Percentiles rank a stretch among this genome's conserved stretches.
Conservation (phyloP, 108 stramenopile genomes). For the Skeletonema tropicum region DNA sequence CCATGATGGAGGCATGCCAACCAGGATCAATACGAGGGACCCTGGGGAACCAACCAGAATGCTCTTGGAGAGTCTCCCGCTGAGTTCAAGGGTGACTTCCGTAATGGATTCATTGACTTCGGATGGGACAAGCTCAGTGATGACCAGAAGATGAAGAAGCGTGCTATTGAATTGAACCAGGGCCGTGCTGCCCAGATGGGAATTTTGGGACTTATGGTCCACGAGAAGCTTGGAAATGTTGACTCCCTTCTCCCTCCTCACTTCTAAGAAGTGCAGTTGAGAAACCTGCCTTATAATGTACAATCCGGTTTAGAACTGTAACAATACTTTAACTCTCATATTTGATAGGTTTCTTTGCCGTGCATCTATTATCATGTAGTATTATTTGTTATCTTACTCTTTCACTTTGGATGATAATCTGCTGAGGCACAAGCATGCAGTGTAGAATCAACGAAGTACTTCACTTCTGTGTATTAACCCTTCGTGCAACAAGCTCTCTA, state of each 20-base stretch:
- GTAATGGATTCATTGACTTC: slow-evolving; percentile 83
- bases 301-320: neutral
- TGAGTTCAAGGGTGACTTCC: slow-evolving; percentile 82
- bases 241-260: slow-evolving; percentile 24
- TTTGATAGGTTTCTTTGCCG: slow-evolving; percentile 4
- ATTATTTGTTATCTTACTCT: too few species aligned
- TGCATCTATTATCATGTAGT: too few species aligned
- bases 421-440: too few species aligned
- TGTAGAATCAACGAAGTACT: too few species aligned
- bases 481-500: too few species aligned
- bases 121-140: slow-evolving; percentile 70
- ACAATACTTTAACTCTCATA: slow-evolving; percentile 10
- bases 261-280: slow-evolving; percentile 2
- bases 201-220: slow-evolving; percentile 89
- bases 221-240: slow-evolving; percentile 71
- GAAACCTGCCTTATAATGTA: neutral
- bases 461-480: too few species aligned
- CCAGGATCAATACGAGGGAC: slow-evolving; percentile 16
- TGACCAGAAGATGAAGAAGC: slow-evolving; percentile 73
- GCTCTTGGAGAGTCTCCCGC: slow-evolving; percentile 26
- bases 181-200: slow-evolving; percentile 92
- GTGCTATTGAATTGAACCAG: slow-evolving; percentile 92
- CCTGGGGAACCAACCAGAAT: slow-evolving; percentile 33
- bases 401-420: too few species aligned
- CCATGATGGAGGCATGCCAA: slow-evolving; percentile 52